These are phyloP conservation scores for Agastache rugosa DNA, from an alignment of 257 asterid species.

Conservation along the genomic window DNA sequence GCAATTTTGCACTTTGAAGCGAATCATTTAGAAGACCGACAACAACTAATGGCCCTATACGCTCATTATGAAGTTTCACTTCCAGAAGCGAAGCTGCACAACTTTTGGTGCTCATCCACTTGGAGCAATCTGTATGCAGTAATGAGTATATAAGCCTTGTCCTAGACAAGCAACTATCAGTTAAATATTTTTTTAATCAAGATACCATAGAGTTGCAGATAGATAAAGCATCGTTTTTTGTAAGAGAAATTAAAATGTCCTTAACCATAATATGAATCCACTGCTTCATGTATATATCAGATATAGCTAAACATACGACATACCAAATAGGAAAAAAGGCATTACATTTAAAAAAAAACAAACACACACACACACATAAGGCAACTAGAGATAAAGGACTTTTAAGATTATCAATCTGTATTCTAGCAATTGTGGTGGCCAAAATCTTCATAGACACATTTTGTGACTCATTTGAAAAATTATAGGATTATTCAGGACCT, in stretches of 20 bases:
- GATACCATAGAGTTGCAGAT: background rate
- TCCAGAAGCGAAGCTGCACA: conserved; percentile 63
- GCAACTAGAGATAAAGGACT: background rate
- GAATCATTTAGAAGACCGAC: conserved; percentile 67
- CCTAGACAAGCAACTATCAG: background rate
- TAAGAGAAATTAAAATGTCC: conserved; percentile 2
- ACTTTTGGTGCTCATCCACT: conserved; percentile 70
- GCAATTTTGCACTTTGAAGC: conserved; percentile 44
- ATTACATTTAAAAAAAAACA: too few relatives aligned
- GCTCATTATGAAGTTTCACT: conserved; percentile 67
- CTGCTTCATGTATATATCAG: background rate
- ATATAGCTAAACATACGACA: background rate
- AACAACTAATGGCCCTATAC: conserved; percentile 77
- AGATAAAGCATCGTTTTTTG: background rate
- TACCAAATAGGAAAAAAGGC: background rate
- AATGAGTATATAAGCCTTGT: conserved; percentile 34
- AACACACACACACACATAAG: too few relatives aligned
- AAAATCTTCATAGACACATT: conserved; percentile 4
- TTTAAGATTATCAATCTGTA: conserved; percentile 4
- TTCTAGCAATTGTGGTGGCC: background rate
- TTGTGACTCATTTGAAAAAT: conserved; percentile 11
- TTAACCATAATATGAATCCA: background rate
- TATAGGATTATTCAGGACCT: conserved; percentile 18
- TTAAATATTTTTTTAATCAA: background rate
- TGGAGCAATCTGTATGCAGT: conserved; percentile 57